These are phyloP conservation scores for Chlorophyllum brunneum DNA, from an alignment of 768 basidiomycete species.

Conservation along the genomic window DNA sequence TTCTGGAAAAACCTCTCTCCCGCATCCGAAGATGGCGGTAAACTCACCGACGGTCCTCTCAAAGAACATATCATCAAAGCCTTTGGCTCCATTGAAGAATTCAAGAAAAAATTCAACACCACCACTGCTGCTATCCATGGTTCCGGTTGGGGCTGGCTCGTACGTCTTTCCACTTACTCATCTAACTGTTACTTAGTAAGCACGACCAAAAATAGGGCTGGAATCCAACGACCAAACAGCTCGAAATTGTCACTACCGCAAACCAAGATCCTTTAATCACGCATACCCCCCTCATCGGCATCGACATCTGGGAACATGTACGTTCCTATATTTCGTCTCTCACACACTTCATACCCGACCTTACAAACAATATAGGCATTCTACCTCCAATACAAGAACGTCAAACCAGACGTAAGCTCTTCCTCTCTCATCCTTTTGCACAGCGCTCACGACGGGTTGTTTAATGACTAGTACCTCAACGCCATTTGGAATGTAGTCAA, in stretches of 20 bases:
- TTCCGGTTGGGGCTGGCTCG: constrained; percentile 96
- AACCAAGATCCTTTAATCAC: constrained; percentile 92
- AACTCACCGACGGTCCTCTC: constrained; percentile 57
- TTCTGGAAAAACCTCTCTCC: constrained; percentile 96
- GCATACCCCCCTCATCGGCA: constrained; percentile 80
- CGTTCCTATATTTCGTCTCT: constrained; percentile 1
- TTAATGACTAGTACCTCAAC: constrained; percentile 83
- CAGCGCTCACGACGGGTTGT: not conserved
- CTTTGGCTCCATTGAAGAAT: constrained; percentile 67
- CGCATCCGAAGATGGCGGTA: constrained; percentile 58
- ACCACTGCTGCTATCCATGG: constrained; percentile 87
- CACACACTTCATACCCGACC: not conserved
- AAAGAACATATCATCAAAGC: constrained; percentile 56
- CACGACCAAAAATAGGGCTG: constrained; percentile 48
- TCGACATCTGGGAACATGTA: constrained; percentile 89
- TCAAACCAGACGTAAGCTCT: constrained; percentile 80
- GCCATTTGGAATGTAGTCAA: constrained; percentile 92
- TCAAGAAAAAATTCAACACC: constrained; percentile 83
- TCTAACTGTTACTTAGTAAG: not conserved
- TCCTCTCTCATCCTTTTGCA: not conserved
- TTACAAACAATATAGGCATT: constrained; percentile 46
- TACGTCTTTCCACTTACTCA: constrained; percentile 35
- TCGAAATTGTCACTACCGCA: constrained; percentile 87
- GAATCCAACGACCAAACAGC: constrained; percentile 59
- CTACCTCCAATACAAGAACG: constrained; percentile 96